These are phyloP conservation scores for Sporothrix pallida DNA, from an alignment of 2,329 filamentous ascomycete species.

Conservation along the genomic window DNA sequence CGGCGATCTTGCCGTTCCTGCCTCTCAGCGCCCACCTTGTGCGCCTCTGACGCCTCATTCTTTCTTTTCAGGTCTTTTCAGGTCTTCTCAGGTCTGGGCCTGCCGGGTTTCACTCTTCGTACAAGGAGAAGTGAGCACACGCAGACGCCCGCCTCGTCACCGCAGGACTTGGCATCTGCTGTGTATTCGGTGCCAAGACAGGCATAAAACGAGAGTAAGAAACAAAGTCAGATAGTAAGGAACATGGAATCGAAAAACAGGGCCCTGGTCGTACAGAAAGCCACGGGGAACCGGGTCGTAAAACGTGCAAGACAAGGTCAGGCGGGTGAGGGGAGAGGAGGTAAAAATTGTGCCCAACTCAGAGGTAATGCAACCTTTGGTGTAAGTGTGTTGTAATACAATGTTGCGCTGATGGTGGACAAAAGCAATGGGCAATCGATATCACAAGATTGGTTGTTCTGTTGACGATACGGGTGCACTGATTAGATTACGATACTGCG, in stretches of 20 bases:
- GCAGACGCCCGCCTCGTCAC: not conserved
- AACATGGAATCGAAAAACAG: not conserved
- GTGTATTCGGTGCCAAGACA: constrained; percentile 29
- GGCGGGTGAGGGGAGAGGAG: not conserved
- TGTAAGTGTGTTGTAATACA: not conserved
- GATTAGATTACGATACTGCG: not conserved
- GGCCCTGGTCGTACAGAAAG: not conserved
- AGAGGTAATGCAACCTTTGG: not conserved
- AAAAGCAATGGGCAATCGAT: not conserved
- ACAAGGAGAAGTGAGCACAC: too few relatives aligned
- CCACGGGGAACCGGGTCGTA: not conserved
- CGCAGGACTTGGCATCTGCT: constrained; percentile 32
- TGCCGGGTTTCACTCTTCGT: not conserved
- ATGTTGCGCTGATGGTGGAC: not conserved
- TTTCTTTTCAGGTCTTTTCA: too few relatives aligned
- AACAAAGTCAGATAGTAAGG: not conserved
- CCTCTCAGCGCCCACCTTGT: too few relatives aligned
- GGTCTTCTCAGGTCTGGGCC: not conserved
- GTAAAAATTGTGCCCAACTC: not conserved
- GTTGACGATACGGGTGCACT: too few relatives aligned
- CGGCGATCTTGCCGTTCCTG: too few relatives aligned
- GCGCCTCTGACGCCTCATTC: too few relatives aligned
- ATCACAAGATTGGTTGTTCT: not conserved
- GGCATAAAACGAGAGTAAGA: not conserved
- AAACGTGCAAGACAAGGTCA: not conserved